Evolutionary conservation across 768 basidiomycete species (phyloP), one percentile per base, ranked within the genome.

Genomic region (Lentinula sp.): DNA sequence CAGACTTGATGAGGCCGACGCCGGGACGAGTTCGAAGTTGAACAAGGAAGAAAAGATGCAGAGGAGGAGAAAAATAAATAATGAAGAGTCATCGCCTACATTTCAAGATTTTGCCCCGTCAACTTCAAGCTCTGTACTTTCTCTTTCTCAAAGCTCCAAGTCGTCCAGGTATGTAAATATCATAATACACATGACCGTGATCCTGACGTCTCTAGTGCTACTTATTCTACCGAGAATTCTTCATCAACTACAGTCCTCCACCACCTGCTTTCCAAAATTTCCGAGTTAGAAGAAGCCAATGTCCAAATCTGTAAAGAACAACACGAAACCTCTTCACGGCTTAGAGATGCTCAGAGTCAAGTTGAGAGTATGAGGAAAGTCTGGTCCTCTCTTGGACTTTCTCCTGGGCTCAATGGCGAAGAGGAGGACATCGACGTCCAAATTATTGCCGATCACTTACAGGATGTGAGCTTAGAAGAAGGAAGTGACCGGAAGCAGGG

Each of bases 221-320:
- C 57, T 0, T 16, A 32, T 35, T 5, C 23, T 13, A 13, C 40
- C 23, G 35, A 53, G 16, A n/a, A 42, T 34, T 54, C 58, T 1
- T 32, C 60, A 13, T 39, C 57, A 16, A 35, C 18, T 18, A 49
- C 13, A 7, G 39, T 58, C 40, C 32, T 46, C 7, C 11, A 34
- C 9, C 86, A 90, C 68, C 81, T 93, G 6, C 73, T 92, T 46
- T 68, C 74, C 15, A 93, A 93, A 73, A 88, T 93, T 55, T 77
- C 80, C 51, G 91, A 93, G 69, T 78, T 93, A 1, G 89, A 93
- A 67, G 80, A 85, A 42, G 82, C 88, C 2, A 93, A 93, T 65
- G 63, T 74, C 6, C 80, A 82, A 59, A 91, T 93, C 45, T 75
- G 83, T 21, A 74, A 79, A 60, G 84, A 88, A 63, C 91, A 93